A percentile compares a stretch with the other conserved stretches of the same genome.
phyloP scores from a whole-genome alignment of 208 protist genomes.

The Leishmania mexicana region DNA sequence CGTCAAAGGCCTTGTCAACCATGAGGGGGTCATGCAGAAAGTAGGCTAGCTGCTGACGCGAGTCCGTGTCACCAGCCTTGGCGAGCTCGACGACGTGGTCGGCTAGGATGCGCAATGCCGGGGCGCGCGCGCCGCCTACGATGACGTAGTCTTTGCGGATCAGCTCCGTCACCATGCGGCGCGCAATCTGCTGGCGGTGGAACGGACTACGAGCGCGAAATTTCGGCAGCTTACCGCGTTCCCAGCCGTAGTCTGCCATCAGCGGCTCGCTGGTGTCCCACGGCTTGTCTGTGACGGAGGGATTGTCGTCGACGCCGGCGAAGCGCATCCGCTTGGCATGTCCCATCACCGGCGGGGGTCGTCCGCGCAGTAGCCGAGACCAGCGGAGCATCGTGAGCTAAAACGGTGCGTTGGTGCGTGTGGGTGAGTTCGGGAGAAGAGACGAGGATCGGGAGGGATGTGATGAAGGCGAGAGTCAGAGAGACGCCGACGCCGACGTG shows the following conservation, averaged over 20 bases:
- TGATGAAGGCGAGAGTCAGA: not conserved
- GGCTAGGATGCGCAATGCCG: conserved; percentile 83
- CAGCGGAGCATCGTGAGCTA: conserved; percentile 42
- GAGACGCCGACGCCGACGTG: not conserved
- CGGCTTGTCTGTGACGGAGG: conserved; percentile 67
- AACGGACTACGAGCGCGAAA: conserved; percentile 84
- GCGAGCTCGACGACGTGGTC: conserved; percentile 90
- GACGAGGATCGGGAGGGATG: not conserved
- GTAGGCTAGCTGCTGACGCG: conserved; percentile 88
- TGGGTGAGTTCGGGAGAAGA: not conserved
- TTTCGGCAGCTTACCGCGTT: conserved; percentile 80
- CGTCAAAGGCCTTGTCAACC: conserved; percentile 93
- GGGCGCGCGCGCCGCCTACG: conserved; percentile 84
- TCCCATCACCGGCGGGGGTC: conserved; percentile 77
- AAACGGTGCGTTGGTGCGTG: not conserved
- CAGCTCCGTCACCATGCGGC: conserved; percentile 91
- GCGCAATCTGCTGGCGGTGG: conserved; percentile 87
- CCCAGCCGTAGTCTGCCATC: conserved; percentile 88
- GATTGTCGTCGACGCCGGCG: conserved; percentile 85
- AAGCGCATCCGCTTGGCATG: conserved; percentile 68
- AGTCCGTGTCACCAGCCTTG: conserved; percentile 89
- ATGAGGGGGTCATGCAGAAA: conserved; percentile 90
- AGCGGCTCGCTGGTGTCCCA: conserved; percentile 80
- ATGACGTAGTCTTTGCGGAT: conserved; percentile 91
- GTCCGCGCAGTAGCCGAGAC: conserved; percentile 28